Evolutionary conservation across 306 rosid species (phyloP), one percentile per base, ranked within the genome.

Genomic region (Acacia melanoxylon): DNA sequence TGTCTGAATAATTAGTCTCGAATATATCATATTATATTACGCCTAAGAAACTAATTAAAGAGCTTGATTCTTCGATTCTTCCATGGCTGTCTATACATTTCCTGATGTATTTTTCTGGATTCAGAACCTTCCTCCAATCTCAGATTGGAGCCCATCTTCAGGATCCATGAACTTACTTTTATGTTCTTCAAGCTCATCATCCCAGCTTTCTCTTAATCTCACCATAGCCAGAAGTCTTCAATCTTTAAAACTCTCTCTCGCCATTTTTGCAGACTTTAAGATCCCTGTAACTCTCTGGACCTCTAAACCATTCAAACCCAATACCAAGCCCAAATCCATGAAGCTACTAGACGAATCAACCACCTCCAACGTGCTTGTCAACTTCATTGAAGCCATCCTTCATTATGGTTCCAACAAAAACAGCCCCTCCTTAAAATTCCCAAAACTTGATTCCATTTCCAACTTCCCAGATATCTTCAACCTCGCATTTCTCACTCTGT

Each of bases 201-300:
- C 90, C 54, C 93, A 88, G 65, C 95, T 97, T 49, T 89, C 98
- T 33, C 95, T 95, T 27, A 87, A 89, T n/a, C 88, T 95, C 54
- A 78, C 86, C 70, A 83, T 89, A 78, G 25, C 94, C 46, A 91
- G 86, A 75, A 84, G 71, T 40, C 84, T 71, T 24, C 93, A 89
- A 72, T 31, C 89, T 71, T 72, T 80, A 63, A 81, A 76, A 35
- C 81, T 90, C 68, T 78, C 73, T 75, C 83, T 95, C 65, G 71
- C 94, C 40, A 83, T 95, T 46, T 51, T 85, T 2, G 99, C 96
- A 24, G 90, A 92, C 75, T 88, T 83, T 54, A 89, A 81, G 48
- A 84, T 91, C 84, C 93, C 98, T 3, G 44, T 95, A 77, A 83
- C 89, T 75, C 92, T 95, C 61, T 93, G 99, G 99, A 89, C 88